These are phyloP conservation scores for Barnettozyma botsteinii DNA, from an alignment of 805 yeast species.

Conservation along the genomic window DNA sequence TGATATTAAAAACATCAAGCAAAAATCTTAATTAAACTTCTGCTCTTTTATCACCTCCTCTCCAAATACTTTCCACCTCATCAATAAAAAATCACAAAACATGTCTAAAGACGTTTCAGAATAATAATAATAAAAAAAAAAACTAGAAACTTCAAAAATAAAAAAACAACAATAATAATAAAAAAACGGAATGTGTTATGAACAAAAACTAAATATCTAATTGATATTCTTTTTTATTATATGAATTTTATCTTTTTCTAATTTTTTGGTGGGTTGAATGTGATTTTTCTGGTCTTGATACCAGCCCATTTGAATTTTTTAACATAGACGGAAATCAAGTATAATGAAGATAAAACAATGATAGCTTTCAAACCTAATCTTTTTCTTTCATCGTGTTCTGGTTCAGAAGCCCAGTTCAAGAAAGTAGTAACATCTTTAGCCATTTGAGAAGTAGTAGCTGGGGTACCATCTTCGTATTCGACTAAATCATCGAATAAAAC, in stretches of 20 bases:
- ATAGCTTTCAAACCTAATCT: conserved; percentile 92
- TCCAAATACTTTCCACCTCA: conserved; percentile 3
- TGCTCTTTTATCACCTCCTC: no score
- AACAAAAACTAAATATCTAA: conserved; percentile 5
- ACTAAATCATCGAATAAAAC: conserved; percentile 95
- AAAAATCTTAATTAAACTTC: not conserved
- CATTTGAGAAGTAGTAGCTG: conserved; percentile 98
- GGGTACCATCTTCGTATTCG: conserved; percentile 98
- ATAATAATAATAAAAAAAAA: not conserved
- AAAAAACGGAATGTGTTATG: conserved; percentile 1
- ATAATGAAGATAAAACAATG: conserved; percentile 69
- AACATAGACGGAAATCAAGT: conserved; percentile 80
- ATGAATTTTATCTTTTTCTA: conserved; percentile 19
- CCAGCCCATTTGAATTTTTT: conserved; percentile 98
- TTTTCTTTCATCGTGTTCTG: conserved; percentile 98
- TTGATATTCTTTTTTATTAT: not conserved
- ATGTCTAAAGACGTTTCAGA: not conserved
- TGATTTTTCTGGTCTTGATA: conserved; percentile 89
- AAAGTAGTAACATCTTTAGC: conserved; percentile 96
- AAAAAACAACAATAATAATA: not conserved
- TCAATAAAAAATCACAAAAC: conserved; percentile 2
- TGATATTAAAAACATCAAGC: conserved; percentile 1
- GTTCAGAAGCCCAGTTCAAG: conserved; percentile 98
- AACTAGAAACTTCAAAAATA: not conserved
- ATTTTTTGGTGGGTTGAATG: conserved; percentile 88